Evolutionary conservation across 352 stramenopile genomes (phyloP), one percentile per base, ranked within the genome.

Genomic region (Lagenidium giganteum): DNA sequence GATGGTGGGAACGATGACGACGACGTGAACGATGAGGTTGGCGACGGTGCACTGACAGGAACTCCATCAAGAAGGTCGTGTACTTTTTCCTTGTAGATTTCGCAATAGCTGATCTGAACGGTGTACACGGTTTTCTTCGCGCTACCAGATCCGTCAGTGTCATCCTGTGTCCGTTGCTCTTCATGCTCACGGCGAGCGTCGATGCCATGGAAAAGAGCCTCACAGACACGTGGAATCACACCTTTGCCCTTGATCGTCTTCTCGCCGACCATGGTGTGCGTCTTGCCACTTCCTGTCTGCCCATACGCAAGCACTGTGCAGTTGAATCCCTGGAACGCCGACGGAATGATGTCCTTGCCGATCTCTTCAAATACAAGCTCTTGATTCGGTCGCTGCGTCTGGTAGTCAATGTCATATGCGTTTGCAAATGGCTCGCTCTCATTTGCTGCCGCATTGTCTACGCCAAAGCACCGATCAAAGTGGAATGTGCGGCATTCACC

Each of bases 1-100:
- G 39, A 28, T 12, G 59, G 46, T 30, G 63, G 44, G 5, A 58
- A 28, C 5, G 64, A 46, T n/a, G 61, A 49, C 13, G 68, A 76
- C 5, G 51, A 54, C n/a, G 40, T 36, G 44, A 60, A 60, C 1
- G 43, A 49, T 4, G 42, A 30, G 5, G 27, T 55, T 3, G 52
- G 52, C 2, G 52, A 44, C 11, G 42, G 34, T 1, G 25, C n/a
- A n/a, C 11, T 48, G 22, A 35, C 5, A 12, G 33, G 14, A 9
- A 24, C 34, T 9, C 41, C 55, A 8, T 91, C 77, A 24, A 93
- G 45, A n/a, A 93, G 40, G 59, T 93, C 81, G 38, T 87, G 84
- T 8, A 93, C 81, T 43, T 91, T 90, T 30, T 93, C 81, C 41
- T 89, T 90, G 68, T 93, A 93, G 40, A 93, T 93, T 53, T 93